Conservation (phyloP, 352 stramenopile species). For the Pythium dissimile region DNA sequence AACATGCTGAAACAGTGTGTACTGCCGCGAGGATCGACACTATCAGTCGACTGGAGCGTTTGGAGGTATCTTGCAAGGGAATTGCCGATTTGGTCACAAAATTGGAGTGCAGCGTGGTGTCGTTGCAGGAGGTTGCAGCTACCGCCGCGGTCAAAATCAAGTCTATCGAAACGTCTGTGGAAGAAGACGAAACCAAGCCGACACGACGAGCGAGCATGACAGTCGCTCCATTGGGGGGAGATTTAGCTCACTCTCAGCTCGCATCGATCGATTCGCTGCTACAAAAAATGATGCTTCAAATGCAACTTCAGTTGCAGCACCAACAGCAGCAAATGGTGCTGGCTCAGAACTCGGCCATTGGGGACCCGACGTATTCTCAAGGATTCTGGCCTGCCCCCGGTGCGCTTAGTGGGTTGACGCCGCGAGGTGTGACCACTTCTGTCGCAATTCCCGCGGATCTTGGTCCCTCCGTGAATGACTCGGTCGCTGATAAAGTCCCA, state of each 20-base stretch:
- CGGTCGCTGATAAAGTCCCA: too few species aligned
- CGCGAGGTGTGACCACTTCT: too few species aligned
- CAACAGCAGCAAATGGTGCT: constrained; percentile 19
- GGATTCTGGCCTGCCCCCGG: constrained; percentile 6
- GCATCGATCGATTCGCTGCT: constrained; percentile 50
- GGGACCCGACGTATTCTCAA: neutral
- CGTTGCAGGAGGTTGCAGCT: neutral
- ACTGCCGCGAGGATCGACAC: neutral
- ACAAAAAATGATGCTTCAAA: constrained; percentile 63
- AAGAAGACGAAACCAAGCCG: neutral
- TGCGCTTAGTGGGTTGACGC: neutral
- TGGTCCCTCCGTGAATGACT: too few species aligned
- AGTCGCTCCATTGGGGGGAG: neutral
- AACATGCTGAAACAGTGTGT: neutral
- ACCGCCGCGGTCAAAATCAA: constrained; percentile 7
- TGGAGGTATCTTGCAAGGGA: constrained; percentile 12
- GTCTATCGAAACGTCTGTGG: neutral
- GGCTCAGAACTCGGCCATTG: neutral
- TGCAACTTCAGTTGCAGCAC: constrained; percentile 44
- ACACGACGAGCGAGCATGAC: constrained; percentile 1
- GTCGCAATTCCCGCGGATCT: too few species aligned
- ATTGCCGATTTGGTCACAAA: constrained; percentile 2
- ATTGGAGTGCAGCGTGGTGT: neutral
- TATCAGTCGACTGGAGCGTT: constrained; percentile 24
- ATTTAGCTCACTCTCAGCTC: constrained; percentile 16